These are phyloP conservation scores for Zygnema cylindricum DNA, from an alignment of 139 green algal genomes.

Conservation along the genomic window DNA sequence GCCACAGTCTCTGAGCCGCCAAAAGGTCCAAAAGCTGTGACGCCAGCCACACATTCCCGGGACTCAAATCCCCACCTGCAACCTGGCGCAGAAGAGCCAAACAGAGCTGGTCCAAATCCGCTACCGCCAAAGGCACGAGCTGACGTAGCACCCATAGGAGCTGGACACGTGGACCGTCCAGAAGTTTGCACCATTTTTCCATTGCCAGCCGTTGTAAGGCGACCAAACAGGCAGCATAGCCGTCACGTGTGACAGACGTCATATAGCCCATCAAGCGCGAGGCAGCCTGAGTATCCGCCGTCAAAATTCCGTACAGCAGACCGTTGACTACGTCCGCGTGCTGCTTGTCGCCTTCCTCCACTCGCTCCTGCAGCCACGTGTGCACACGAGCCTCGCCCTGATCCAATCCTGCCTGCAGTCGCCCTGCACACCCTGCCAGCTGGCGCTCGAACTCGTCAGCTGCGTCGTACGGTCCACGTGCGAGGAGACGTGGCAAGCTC, in stretches of 20 bases:
- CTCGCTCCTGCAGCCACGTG: conserved; percentile 39
- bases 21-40: conserved; percentile 53
- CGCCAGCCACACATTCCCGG: conserved; percentile 52
- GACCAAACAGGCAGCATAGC: conserved; percentile 35
- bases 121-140: conserved; percentile 29
- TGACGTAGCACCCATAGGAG: conserved; percentile 47
- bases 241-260: conserved; percentile 48
- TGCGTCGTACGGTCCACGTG: neutral
- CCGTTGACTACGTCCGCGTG: conserved; percentile 52
- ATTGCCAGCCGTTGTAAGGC: conserved; percentile 44
- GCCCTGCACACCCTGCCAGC: neutral
- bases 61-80: conserved; percentile 46
- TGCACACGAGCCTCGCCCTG: conserved; percentile 41
- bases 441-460: neutral
- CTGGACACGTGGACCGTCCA: conserved; percentile 35
- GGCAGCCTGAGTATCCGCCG: conserved; percentile 20
- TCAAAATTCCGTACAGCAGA: conserved; percentile 51
- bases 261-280: conserved; percentile 39
- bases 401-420: neutral
- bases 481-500: neutral
- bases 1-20: conserved; percentile 12
- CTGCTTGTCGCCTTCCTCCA: conserved; percentile 23
- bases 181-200: conserved; percentile 52
- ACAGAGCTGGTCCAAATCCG: conserved; percentile 28
- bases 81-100: conserved; percentile 52